Conservation (phyloP, 306 rosid genomes). For the Rosa multiflora region DNA sequence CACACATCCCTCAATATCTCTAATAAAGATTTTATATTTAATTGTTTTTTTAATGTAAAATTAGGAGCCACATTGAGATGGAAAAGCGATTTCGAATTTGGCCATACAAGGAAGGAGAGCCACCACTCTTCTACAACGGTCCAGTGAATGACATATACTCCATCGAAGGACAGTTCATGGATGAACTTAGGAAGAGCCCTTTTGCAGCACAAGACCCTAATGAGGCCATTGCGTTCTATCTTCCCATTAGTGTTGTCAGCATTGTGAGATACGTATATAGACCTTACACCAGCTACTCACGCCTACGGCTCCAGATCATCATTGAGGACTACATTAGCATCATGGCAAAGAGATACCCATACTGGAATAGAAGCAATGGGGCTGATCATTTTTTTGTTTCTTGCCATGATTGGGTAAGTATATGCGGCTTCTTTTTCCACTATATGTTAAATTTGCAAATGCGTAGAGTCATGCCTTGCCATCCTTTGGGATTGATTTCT, state of each 20-base stretch:
- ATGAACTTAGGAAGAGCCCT: conserved; percentile 41
- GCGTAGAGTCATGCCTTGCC: neutral
- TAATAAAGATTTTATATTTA: too few species aligned
- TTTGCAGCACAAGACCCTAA: conserved; percentile 37
- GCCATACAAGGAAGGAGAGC: conserved; percentile 68
- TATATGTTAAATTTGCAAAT: neutral
- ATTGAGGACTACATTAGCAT: conserved; percentile 32
- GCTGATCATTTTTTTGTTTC: conserved; percentile 63
- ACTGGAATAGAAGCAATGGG: conserved; percentile 61
- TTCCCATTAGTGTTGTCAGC: conserved; percentile 56
- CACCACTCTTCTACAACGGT: conserved; percentile 55
- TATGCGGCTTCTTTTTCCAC: neutral
- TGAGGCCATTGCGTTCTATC: conserved; percentile 48
- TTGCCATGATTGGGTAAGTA: conserved; percentile 70
- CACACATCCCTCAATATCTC: too few species aligned
- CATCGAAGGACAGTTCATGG: conserved; percentile 69
- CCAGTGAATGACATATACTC: conserved; percentile 68
- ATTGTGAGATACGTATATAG: conserved; percentile 45
- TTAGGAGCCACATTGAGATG: conserved; percentile 55
- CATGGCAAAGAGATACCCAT: conserved; percentile 33
- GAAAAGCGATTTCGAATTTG: conserved; percentile 63
- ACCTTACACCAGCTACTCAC: conserved; percentile 31
- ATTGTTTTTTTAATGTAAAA: neutral
- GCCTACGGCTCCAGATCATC: conserved; percentile 27
- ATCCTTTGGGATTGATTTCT: neutral